These are phyloP conservation scores for Datisca glomerata DNA, from an alignment of 306 rosid species.

Conservation along the genomic window DNA sequence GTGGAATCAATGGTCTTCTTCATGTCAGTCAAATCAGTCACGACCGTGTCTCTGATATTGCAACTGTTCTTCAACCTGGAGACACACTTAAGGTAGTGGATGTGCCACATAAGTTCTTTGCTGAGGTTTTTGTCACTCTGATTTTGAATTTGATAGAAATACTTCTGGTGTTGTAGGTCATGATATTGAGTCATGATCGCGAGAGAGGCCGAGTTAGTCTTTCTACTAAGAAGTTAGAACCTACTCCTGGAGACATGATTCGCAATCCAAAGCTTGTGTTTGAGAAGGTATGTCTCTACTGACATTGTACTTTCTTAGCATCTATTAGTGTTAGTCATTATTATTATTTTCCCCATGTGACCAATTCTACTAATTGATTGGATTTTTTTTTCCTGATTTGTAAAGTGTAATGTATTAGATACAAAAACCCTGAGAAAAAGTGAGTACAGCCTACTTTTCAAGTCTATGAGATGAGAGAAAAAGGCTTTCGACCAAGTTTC, in stretches of 20 bases:
- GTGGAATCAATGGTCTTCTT: slow-evolving; percentile 96
- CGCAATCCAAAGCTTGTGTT: slow-evolving; percentile 91
- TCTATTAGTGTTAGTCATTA: too few species aligned
- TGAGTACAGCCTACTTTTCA: too few species aligned
- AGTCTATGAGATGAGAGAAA: too few species aligned
- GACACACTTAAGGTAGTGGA: slow-evolving; percentile 92
- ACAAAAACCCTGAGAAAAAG: too few species aligned
- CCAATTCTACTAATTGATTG: too few species aligned
- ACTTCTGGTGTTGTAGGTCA: slow-evolving; percentile 49
- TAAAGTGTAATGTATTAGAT: too few species aligned
- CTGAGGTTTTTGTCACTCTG: slow-evolving; percentile 8
- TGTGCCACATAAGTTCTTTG: too few species aligned
- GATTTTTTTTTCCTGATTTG: too few species aligned
- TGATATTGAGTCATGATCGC: slow-evolving; percentile 92
- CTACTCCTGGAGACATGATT: slow-evolving; percentile 97
- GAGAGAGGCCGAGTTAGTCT: slow-evolving; percentile 94
- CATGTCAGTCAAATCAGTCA: slow-evolving; percentile 99
- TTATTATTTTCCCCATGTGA: too few species aligned
- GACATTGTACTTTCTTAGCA: too few species aligned
- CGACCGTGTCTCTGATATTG: slow-evolving; percentile 82
- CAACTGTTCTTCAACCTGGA: slow-evolving; percentile 88
- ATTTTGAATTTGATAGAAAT: slow-evolving; percentile 6
- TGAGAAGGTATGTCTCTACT: slow-evolving; percentile 77
- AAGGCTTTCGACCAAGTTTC: too few species aligned
- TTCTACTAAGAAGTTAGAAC: slow-evolving; percentile 93